Percentiles rank a stretch among this genome's conserved stretches.
Conservation (phyloP, 2,329 filamentous ascomycete species). For the Juglanconis sp. region DNA sequence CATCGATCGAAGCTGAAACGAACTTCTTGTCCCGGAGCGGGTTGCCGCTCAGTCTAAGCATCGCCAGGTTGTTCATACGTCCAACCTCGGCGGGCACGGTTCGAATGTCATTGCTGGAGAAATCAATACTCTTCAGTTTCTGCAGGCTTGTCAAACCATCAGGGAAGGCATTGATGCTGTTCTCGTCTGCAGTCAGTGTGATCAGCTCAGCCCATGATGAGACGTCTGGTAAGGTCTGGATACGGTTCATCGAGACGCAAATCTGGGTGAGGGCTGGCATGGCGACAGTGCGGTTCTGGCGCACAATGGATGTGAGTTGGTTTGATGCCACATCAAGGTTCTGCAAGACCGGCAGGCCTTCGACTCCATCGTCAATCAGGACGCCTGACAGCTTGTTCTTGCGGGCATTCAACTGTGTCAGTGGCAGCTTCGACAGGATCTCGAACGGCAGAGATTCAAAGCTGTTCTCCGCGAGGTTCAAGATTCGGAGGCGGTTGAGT, state of each 20-base stretch:
- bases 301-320: constrained; percentile 56
- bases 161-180: constrained; percentile 73
- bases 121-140: constrained; percentile 72
- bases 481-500: constrained; percentile 65
- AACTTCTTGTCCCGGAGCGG: constrained; percentile 87
- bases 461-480: constrained; percentile 79
- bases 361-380: constrained; percentile 63
- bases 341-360: constrained; percentile 63
- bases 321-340: constrained; percentile 77
- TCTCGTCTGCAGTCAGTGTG: constrained; percentile 76
- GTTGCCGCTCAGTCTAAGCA: constrained; percentile 81
- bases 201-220: constrained; percentile 70
- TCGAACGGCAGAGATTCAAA: constrained; percentile 70
- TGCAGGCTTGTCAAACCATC: constrained; percentile 67
- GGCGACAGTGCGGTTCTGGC: constrained; percentile 41
- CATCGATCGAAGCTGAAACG: constrained; percentile 72
- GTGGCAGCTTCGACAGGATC: constrained; percentile 61
- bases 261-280: constrained; percentile 72
- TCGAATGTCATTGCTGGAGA: constrained; percentile 80
- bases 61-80: constrained; percentile 72
- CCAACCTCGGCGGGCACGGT: constrained; percentile 73
- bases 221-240: constrained; percentile 71
- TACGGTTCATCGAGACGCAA: constrained; percentile 75
- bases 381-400: constrained; percentile 76
- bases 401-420: constrained; percentile 70